Evolutionary conservation across 2,329 filamentous ascomycete species (phyloP), one percentile per base, ranked within the genome.

Genomic region (Fusarium tupiense): DNA sequence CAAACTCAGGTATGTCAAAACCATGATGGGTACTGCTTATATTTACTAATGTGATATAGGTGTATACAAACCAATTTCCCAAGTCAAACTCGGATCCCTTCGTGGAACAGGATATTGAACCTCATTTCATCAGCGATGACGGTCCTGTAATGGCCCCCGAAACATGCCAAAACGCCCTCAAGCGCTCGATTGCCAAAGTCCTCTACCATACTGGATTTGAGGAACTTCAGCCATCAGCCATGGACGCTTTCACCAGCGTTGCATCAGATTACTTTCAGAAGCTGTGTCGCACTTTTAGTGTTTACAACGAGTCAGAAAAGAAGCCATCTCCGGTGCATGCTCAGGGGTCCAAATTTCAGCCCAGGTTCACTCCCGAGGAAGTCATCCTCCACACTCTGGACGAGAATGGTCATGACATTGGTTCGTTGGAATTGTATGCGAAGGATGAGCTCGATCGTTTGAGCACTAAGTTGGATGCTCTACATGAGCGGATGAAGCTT

Each of bases 191-290:
- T 24, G 95, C 93, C 66, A 97, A 98, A 83, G 91, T 99, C 52
- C 96, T 98, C 78, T 99, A 98, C 80, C 94, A 98, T 80, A 93
- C 95, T 46, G 96, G 96, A 1, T 99, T 98, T 74, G 96, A 99
- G 83, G 96, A 99, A 81, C 94, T 97, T 72, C 96, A 99, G 80
- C 96, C 96, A 20, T 97, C 95, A 46, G 96, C 96, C 35, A 86
- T 99, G 37, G 96, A 99, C 76, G 90, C 94, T 2, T 90, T 97
- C 43, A 98, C 96, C 0, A 95, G 98, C 77, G 90, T 98, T 60
- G 95, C 95, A 2, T 91, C 91, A 7, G 94, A 97, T 77, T 99
- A 96, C 81, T 98, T 99, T 78, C 88, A 91, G 66, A 97, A 97
- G 80, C 87, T 99, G 16, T 91, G 92, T 22, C 89, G 89, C 67